Evolutionary conservation across 2,329 filamentous ascomycete genomes (phyloP), one percentile per base, ranked within the genome.

Genomic region (Blumeria graminis): DNA sequence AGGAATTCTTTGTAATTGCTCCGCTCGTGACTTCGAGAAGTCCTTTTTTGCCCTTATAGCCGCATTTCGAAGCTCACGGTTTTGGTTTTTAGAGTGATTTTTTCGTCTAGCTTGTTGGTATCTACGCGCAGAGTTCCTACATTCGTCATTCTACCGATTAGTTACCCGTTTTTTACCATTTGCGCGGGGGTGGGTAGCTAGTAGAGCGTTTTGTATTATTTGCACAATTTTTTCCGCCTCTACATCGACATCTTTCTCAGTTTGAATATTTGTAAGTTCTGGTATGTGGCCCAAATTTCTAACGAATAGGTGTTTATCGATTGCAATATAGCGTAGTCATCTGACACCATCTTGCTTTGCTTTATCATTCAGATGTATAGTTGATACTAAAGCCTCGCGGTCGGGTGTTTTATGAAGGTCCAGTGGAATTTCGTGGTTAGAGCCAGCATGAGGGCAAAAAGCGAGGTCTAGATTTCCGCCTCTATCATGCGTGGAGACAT

Each of bases 391-490:
- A 36, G 32, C 38, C 33, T 53, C 50, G 22, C 38, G 50, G 32
- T 53, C 50, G 35, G 50, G 38, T 13, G 50, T 53, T 14, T 32
- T 53, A 11, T 35, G 32, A 53, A 53, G 9, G 6, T 53, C 50
- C 18, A 53, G 32, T 34, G 50, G 50, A 53, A 53, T 53, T 36
- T 35, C 50, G 18, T 34, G 38, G 35, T 53, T 53, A 16, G 50
- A 32, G 18, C 50, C 32, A 36, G n/a, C 50, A 36, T 36, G 16
- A 53, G 50, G 38, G 50, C 50, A 36, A 34, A 53, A 53, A 36
- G 50, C 50, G 22, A 53, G 50, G 13, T 35, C 50, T 53, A 53
- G 50, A n/a, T 32, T 53, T 53, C 46, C 46, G n/a, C 46, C 46
- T 32, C 46, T 32, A 50, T 50, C 33, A 50, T 50, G n/a, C 5